A percentile compares a stretch with the other conserved stretches of the same genome.
Evolutionary conservation across 192 early-diverging fungal species (phyloP).

Genomic region (Podila minutissima): DNA sequence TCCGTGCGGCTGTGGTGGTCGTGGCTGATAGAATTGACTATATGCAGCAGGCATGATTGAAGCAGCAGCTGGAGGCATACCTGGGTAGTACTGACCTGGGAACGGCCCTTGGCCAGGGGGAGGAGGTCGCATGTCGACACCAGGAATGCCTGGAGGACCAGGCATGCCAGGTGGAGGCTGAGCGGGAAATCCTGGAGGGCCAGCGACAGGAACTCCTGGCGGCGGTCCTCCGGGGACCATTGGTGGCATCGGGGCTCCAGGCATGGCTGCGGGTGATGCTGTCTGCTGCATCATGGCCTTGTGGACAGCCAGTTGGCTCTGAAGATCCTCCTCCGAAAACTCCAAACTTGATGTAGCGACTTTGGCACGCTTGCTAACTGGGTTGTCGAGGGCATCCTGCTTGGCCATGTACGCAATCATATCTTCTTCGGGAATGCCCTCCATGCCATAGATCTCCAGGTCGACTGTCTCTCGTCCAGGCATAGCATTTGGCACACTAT

Average conservation of each 20-base stretch:
- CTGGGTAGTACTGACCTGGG: slow-evolving; percentile 54
- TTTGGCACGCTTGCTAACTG: slow-evolving; percentile 53
- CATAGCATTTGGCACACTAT: slow-evolving; percentile 87
- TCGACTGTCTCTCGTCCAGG: slow-evolving; percentile 87
- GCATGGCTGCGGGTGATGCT: slow-evolving; percentile 15
- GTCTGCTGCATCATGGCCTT: slow-evolving; percentile 57
- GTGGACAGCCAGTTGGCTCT: slow-evolving; percentile 55
- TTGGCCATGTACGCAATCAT: slow-evolving; percentile 71
- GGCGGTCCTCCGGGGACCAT: slow-evolving; percentile 2
- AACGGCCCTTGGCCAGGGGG: slow-evolving; percentile 25
- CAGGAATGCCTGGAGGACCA: slow-evolving; percentile 18
- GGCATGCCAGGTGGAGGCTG: slow-evolving; percentile 21
- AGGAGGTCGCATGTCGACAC: slow-evolving; percentile 15
- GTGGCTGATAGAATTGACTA: slow-evolving; percentile 64
- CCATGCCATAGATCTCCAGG: slow-evolving; percentile 95
- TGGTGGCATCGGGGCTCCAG: not conserved
- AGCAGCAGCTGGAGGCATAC: slow-evolving; percentile 53
- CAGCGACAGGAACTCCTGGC: slow-evolving; percentile 9
- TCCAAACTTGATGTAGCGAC: slow-evolving; percentile 48
- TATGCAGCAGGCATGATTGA: slow-evolving; percentile 64
- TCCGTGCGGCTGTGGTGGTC: slow-evolving; percentile 38
- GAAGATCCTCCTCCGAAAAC: slow-evolving; percentile 52
- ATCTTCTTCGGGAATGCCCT: slow-evolving; percentile 89
- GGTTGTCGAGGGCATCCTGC: slow-evolving; percentile 55
- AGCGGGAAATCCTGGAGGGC: slow-evolving; percentile 6